A percentile compares a stretch with the other conserved stretches of the same genome.
These are phyloP conservation scores for Candida oleophila DNA, from an alignment of 805 yeast species.

Conservation along the genomic window DNA sequence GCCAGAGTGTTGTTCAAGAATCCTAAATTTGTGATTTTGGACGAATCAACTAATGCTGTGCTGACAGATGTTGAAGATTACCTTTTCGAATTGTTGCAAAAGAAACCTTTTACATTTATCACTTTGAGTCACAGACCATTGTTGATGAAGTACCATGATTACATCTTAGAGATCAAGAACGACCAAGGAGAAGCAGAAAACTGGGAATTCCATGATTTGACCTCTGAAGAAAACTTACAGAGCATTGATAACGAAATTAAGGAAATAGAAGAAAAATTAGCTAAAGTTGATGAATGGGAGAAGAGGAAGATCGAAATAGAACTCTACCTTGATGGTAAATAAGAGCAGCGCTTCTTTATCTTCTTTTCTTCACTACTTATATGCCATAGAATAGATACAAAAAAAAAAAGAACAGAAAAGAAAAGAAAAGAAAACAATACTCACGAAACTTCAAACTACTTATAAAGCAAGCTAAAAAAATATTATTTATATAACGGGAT, in stretches of 20 bases:
- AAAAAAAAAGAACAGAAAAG: neutral
- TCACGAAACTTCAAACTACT: too few relatives aligned
- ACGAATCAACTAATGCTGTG: conserved; percentile 94
- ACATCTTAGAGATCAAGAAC: conserved; percentile 64
- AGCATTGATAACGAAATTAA: conserved; percentile 76
- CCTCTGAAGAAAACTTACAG: conserved; percentile 63
- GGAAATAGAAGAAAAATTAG: conserved; percentile 58
- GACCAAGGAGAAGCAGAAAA: conserved; percentile 39
- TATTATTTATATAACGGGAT: too few relatives aligned
- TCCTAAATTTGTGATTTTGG: conserved; percentile 80
- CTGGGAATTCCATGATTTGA: conserved; percentile 62
- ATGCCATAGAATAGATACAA: neutral
- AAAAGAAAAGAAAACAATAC: too few relatives aligned
- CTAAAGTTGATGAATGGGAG: conserved; percentile 59
- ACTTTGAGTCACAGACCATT: conserved; percentile 84
- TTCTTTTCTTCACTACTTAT: too few relatives aligned
- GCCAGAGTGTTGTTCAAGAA: conserved; percentile 80
- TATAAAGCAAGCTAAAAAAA: too few relatives aligned
- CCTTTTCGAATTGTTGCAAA: conserved; percentile 71
- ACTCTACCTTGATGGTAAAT: conserved; percentile 45
- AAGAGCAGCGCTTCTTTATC: too few relatives aligned
- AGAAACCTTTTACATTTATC: conserved; percentile 69
- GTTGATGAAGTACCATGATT: conserved; percentile 80
- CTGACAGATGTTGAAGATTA: conserved; percentile 87
- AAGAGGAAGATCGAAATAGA: conserved; percentile 59